phyloP scores from a whole-genome alignment of 306 rosid genomes.

The Pterocarpus santalinus region DNA sequence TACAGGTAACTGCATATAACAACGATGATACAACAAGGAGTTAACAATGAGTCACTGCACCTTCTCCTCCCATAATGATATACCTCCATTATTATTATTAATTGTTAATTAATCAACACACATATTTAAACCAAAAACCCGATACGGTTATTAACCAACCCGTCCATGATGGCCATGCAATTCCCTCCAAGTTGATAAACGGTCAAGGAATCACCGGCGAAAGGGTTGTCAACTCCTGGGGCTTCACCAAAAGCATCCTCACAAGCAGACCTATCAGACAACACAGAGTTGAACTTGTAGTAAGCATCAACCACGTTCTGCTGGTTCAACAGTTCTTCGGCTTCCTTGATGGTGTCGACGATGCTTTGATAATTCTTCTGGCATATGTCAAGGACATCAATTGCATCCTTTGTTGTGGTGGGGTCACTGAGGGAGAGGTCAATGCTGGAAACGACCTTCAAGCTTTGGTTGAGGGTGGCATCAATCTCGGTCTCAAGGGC shows the following conservation, averaged over 20 bases:
- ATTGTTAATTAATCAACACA: not conserved
- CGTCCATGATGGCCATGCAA: slow-evolving; percentile 35
- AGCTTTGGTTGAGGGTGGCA: not conserved
- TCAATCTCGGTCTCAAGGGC: slow-evolving; percentile 28
- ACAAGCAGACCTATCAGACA: not conserved
- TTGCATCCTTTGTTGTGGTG: not conserved
- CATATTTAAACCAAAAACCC: not conserved
- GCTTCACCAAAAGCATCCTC: slow-evolving; percentile 30
- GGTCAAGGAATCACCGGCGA: not conserved
- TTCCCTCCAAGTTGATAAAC: slow-evolving; percentile 19
- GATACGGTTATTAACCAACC: not conserved
- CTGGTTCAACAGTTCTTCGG: not conserved
- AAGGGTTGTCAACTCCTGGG: not conserved
- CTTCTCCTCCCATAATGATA: slow-evolving; percentile 3
- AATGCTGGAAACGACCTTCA: not conserved
- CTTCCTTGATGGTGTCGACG: not conserved
- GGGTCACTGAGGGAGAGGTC: not conserved
- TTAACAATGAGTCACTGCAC: not conserved
- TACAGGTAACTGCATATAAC: not conserved
- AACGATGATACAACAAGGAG: not conserved
- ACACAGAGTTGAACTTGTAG: slow-evolving; percentile 25
- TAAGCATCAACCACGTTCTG: slow-evolving; percentile 41
- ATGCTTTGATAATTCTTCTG: not conserved
- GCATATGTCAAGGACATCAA: slow-evolving; percentile 9
- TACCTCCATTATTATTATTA: not conserved